A percentile compares a stretch with the other conserved stretches of the same genome.
These are phyloP conservation scores for Amauroascus verrucosus DNA, from an alignment of 2,329 filamentous ascomycete genomes.

Conservation along the genomic window DNA sequence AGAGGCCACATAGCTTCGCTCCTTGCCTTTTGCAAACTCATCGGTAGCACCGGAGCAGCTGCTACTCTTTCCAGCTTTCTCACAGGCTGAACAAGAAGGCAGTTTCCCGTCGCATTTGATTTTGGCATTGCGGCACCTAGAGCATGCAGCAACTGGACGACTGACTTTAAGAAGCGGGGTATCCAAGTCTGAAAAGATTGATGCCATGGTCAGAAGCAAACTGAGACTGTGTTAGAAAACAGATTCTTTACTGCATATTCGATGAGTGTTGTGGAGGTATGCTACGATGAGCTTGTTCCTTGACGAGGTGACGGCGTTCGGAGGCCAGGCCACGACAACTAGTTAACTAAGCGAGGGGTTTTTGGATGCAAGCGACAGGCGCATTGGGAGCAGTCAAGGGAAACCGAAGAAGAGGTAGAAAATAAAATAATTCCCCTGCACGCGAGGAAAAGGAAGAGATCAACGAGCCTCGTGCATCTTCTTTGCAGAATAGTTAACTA, in stretches of 20 bases:
- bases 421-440: background rate
- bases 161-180: slow-evolving; percentile 49
- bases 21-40: slow-evolving; percentile 90
- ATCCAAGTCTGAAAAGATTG: slow-evolving; percentile 21
- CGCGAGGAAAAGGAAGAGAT: no score
- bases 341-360: no score
- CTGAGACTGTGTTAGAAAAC: background rate
- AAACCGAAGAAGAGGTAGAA: background rate
- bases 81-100: slow-evolving; percentile 88
- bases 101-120: slow-evolving; percentile 97
- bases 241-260: background rate
- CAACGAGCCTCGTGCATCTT: slow-evolving; percentile 5
- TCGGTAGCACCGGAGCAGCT: slow-evolving; percentile 93
- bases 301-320: no score
- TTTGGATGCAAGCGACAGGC: no score
- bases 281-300: background rate
- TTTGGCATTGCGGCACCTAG: slow-evolving; percentile 78
- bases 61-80: slow-evolving; percentile 73
- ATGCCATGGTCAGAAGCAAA: slow-evolving; percentile 2
- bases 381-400: background rate
- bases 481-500: background rate
- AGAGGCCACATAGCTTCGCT: slow-evolving; percentile 90
- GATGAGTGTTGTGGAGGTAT: background rate
- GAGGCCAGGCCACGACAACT: no score
- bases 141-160: slow-evolving; percentile 68